These are phyloP conservation scores for Pholiota molesta DNA, from an alignment of 768 basidiomycete genomes.

Conservation along the genomic window DNA sequence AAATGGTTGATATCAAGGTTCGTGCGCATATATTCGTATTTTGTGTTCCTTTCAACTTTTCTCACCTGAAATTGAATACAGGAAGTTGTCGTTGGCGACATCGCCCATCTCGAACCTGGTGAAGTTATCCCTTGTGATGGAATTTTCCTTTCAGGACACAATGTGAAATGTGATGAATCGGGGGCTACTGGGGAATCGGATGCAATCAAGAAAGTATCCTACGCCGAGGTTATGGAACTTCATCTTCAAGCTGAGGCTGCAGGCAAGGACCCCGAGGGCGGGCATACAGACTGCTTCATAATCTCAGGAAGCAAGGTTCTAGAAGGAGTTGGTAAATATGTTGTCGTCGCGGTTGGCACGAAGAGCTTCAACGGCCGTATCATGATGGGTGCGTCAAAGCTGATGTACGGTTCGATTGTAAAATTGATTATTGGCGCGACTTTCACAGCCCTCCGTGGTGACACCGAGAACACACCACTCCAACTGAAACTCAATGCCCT, in stretches of 20 bases:
- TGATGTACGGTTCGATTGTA: constrained; percentile 2
- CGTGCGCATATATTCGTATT: constrained; percentile 13
- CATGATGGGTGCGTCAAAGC: constrained; percentile 81
- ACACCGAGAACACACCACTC: constrained; percentile 88
- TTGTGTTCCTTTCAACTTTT: constrained; percentile 9
- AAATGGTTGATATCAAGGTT: constrained; percentile 82
- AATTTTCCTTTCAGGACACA: constrained; percentile 89
- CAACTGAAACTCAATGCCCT: constrained; percentile 92
- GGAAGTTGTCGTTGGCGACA: constrained; percentile 93
- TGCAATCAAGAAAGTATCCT: constrained; percentile 86
- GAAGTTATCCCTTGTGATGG: constrained; percentile 97
- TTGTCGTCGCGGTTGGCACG: constrained; percentile 90
- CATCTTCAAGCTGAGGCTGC: constrained; percentile 34
- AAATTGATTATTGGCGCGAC: not conserved
- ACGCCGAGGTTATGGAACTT: constrained; percentile 68
- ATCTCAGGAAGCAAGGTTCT: constrained; percentile 91
- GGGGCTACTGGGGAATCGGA: constrained; percentile 97
- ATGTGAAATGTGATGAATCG: constrained; percentile 94
- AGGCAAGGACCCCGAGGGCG: constrained; percentile 32
- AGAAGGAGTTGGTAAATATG: constrained; percentile 92
- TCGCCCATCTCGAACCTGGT: constrained; percentile 91
- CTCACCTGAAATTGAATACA: constrained; percentile 35
- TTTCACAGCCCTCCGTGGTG: constrained; percentile 75
- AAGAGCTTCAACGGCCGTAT: constrained; percentile 96
- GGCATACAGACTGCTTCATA: constrained; percentile 89